Base-by-base conservation (phyloP, 495 filamentous ascomycete species). In the Paragyromitra xinjiangensis region DNA sequence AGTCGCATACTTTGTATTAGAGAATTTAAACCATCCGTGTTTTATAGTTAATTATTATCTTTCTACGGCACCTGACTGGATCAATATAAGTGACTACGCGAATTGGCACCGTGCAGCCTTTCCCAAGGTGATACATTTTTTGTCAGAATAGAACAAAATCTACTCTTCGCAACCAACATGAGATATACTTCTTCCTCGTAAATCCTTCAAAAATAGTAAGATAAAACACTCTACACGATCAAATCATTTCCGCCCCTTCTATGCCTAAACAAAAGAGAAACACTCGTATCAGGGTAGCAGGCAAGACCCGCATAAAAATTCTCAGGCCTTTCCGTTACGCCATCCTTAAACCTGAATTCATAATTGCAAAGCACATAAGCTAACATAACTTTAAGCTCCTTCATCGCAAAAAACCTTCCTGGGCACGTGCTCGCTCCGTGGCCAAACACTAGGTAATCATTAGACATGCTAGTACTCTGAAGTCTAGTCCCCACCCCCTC, bases 391-490 rank as follows among this genome's bases (percentile, higher is more conserved):
- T 77, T 77, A 5, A 77, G 14, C 22, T 77, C 26, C 39, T 44
- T 63, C 11, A 42, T 22, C 12, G 73, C 73, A 72, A 77, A 77
- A 51, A 72, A 71, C 12, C 73, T 34, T 0, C 68, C 73, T 7
- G 73, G 73, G 16, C 68, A 90, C 0, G 89, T 88, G 66, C 90
- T 86, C 26, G 82, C 80, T 0, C 88, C 89, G 69, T 86, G 83
- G 0, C 89, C 88, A 64, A 89, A 90, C 96, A 50, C 8, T 26
- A 72, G 50, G 26, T 64, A 72, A 2, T 72, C 42, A 4, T 40
- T 37, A 2, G 58, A 26, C 2, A 44, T 39, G 9, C 69, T 72
- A 7, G 22, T 29, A 16, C 24, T 64, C 26, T 72, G 69, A 7
- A 40, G 64, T 0, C 1, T 48, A 7, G 9, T 50, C 71, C 37